Evolutionary conservation across 371 early-diverging fungal genomes (phyloP), one percentile per base, ranked within the genome.

Genomic region (Zychaea mexicana): DNA sequence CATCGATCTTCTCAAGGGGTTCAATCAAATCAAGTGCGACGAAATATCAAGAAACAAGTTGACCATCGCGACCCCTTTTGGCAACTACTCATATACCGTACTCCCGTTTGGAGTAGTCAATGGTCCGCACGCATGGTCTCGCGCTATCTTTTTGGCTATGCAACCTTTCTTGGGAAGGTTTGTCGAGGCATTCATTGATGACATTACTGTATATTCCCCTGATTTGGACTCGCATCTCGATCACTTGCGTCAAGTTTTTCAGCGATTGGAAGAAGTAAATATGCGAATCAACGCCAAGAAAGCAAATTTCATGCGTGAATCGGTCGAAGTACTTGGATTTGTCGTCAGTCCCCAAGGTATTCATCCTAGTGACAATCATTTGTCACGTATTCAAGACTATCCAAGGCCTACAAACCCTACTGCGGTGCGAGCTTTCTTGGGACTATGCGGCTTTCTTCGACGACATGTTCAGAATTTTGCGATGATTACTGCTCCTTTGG

Each of bases 21-120:
- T 62, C 39, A 19, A 62, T 21, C 62, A 62, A 42, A 21, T 31
- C 3, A 32, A 6, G 12, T 38, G 52, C 4, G 38, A 62, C 39
- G 53, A 33, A 10, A 21, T 13, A 13, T 53, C 54, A 3, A 21
- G 21, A 3, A n/a, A 30, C n/a, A 62, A 62, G 52, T 30, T 54
- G 4, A 62, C 62, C 2, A 39, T 62, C 15, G 53, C 62, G 24
- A 62, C 54, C 9, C 62, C 62, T 2, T 53, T 17, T 3, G 62
- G 69, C 1, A 45, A 39, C 6, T 69, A 61, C 49, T 53, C 59
- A 2, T 69, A 65, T 38, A 57, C 24, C 10, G 58, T 64, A 2
- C 58, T 69, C 65, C 49, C 52, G 4, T 53, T 70, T 52, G 71
- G 71, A 8, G 24, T 66, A 3, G 17, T 33, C 13, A 70, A 70